Evolutionary conservation across 2,329 filamentous ascomycete species (phyloP).

Genomic region (Phaeoacremonium minimum): DNA sequence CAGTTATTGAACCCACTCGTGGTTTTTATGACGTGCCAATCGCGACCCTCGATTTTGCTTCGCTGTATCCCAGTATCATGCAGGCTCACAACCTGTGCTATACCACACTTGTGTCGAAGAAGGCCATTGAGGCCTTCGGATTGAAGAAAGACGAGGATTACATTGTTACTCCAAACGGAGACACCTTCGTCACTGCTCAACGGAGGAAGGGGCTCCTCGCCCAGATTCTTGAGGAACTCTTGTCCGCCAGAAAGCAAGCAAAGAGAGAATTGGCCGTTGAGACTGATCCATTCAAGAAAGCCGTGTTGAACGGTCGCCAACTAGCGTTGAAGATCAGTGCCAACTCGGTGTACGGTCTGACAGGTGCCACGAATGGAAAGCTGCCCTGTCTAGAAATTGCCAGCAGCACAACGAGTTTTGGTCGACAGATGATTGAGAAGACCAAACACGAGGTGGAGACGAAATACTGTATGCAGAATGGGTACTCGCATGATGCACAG

Average conservation of each 20-base stretch:
- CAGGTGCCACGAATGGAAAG: constrained; percentile 93
- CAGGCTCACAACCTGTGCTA: constrained; percentile 98
- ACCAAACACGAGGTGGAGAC: constrained; percentile 94
- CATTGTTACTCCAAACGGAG: constrained; percentile 90
- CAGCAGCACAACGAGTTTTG: constrained; percentile 94
- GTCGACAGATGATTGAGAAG: constrained; percentile 97
- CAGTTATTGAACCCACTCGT: constrained; percentile 91
- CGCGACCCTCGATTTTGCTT: constrained; percentile 97
- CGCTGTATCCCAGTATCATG: constrained; percentile 97
- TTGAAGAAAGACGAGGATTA: constrained; percentile 91
- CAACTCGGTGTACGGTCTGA: constrained; percentile 96
- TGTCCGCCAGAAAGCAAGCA: constrained; percentile 88
- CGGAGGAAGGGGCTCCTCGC: constrained; percentile 87
- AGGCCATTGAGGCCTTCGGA: constrained; percentile 67
- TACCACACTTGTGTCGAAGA: constrained; percentile 83
- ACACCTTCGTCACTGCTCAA: constrained; percentile 85
- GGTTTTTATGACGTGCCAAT: constrained; percentile 95
- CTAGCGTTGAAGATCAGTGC: constrained; percentile 93
- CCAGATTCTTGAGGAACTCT: constrained; percentile 91
- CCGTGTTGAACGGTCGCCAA: constrained; percentile 94
- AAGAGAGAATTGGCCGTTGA: constrained; percentile 86
- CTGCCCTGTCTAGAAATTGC: constrained; percentile 92
- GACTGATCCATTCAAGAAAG: constrained; percentile 95
- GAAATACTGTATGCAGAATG: constrained; percentile 87
- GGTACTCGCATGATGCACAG: constrained; percentile 89